Evolutionary conservation across 495 filamentous ascomycete genomes (phyloP).

Genomic region (Podospora bellae-mahoneyi): DNA sequence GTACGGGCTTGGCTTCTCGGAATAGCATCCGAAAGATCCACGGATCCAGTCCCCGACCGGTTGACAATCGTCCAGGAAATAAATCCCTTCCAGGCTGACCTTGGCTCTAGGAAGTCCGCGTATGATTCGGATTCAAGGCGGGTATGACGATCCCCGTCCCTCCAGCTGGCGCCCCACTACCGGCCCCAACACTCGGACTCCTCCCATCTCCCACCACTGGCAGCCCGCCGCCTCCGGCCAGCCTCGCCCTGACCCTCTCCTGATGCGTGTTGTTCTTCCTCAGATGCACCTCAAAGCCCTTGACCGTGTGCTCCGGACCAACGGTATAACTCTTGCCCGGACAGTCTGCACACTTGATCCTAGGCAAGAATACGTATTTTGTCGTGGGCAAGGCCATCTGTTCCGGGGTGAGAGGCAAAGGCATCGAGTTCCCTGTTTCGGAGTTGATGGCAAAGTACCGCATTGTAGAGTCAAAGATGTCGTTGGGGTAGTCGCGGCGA

Average conservation of each 20-base stretch:
- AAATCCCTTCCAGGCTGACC: neutral
- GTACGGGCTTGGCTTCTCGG: neutral
- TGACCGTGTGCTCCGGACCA: conserved; percentile 73
- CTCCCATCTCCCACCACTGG: neutral
- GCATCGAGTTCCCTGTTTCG: conserved; percentile 54
- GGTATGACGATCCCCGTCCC: neutral
- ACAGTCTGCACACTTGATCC: conserved; percentile 87
- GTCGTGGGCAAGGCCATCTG: conserved; percentile 51
- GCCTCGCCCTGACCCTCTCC: conserved; percentile 54
- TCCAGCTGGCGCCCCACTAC: neutral
- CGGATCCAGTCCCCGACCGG: neutral
- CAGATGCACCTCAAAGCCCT: conserved; percentile 90
- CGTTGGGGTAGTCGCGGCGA: conserved; percentile 62
- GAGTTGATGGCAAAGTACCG: conserved; percentile 73
- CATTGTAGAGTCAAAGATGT: conserved; percentile 84
- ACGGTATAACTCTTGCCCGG: conserved; percentile 91
- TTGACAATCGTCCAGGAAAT: neutral
- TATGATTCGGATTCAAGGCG: neutral
- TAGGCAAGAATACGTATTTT: conserved; percentile 73
- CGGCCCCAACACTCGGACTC: neutral
- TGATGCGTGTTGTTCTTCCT: conserved; percentile 69
- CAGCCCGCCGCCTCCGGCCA: conserved; percentile 7
- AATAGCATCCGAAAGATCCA: neutral
- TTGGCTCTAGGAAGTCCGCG: neutral
- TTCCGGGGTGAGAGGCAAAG: conserved; percentile 45